Base-by-base conservation (phyloP, 2,329 filamentous ascomycete genomes). In the Coleophoma eucalyptorum region DNA sequence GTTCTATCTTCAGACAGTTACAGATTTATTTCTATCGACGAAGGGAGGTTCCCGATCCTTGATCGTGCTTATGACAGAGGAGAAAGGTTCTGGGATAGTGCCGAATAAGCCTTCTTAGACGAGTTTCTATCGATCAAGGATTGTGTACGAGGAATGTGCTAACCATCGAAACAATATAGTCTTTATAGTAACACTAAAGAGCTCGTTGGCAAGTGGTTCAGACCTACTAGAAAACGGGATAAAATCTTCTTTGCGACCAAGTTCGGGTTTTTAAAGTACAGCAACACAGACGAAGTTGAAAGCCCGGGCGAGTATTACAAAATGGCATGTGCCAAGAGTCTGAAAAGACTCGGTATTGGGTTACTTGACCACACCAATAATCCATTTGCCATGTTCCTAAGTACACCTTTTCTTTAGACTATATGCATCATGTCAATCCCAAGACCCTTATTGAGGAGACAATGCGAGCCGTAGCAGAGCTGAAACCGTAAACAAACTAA, bases 221-320 rank as follows among this genome's bases (percentile, higher is more conserved):
- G 65, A 67, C 4, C 70, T 69, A 50, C 60, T 60, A 69, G 52
- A 62, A 69, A 73, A 48, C 67, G 73, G 0, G 55, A 73, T 34
- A 59, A 78, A 41, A 73, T 80, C 55, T 78, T 80, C 57, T 64
- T 81, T 1, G 73, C 74, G 1, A 76, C 73, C 21, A 81, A 81
- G 52, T 80, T 78, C 37, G 58, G 53, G 5, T 53, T 50, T 32
- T 33, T 56, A 11, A 49, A 48, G 37, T 50, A 47, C 21, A 46
- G 74, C 31, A 34, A 33, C 18, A 42, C 16, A 3, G 38, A 20
- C 10, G 43, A 43, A 10, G 19, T 71, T 31, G 59, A 72, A 48
- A 70, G 65, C 43, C 68, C 67, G 10, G 66, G 67, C 0, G 71
- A 70, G 42, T 74, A 76, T 56, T 65, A 64, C 52, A 69, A 69